A percentile compares a stretch with the other conserved stretches of the same genome.
Evolutionary conservation across 2,329 filamentous ascomycete genomes (phyloP).

Genomic region (Aureobasidium leucospermi): DNA sequence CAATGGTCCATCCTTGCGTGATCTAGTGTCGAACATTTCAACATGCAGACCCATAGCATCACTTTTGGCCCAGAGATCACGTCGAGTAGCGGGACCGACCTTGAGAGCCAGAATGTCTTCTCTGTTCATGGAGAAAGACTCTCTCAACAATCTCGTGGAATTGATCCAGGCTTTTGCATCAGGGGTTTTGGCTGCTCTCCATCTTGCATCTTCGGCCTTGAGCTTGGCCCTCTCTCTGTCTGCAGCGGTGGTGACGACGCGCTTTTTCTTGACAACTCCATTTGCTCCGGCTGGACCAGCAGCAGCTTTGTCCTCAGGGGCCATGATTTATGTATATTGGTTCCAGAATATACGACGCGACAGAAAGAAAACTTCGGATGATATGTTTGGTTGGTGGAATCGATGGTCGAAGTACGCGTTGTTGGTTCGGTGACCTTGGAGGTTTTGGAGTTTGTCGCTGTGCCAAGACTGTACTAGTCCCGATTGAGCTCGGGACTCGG

Average conservation of each 20-base stretch:
- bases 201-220: background rate
- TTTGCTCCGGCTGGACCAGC: background rate
- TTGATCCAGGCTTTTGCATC: constrained; percentile 13
- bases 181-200: background rate
- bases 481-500: background rate
- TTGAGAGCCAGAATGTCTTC: constrained; percentile 5
- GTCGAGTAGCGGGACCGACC: background rate
- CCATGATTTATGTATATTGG: background rate
- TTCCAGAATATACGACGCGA: background rate
- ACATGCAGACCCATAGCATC: constrained; percentile 5
- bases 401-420: background rate
- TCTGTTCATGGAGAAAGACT: background rate
- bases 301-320: background rate
- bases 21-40: background rate
- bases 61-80: background rate
- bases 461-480: background rate
- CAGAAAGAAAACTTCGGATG: background rate
- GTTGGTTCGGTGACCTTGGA: constrained; percentile 11
- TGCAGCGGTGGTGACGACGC: constrained; percentile 6
- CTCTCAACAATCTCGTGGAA: background rate
- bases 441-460: background rate
- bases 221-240: constrained; percentile 1
- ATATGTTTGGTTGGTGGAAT: background rate
- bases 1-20: background rate
- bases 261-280: background rate